phyloP scores from a whole-genome alignment of 2,329 filamentous ascomycete species.

The Fusarium decemcellulare region DNA sequence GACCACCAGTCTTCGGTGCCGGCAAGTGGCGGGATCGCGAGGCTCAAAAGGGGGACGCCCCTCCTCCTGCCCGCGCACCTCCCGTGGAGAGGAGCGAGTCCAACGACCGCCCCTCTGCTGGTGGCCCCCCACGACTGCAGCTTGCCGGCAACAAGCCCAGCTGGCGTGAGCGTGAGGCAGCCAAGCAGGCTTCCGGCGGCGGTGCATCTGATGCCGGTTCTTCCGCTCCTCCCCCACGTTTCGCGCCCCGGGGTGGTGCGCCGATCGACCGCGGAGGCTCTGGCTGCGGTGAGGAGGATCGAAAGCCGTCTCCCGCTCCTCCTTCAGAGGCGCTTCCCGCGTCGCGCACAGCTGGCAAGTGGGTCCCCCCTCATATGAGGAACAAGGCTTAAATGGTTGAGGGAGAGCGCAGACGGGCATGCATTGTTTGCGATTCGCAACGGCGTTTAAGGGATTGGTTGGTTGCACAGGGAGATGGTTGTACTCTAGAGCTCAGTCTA shows the following conservation, averaged over 20 bases:
- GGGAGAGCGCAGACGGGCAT: constrained; percentile 37
- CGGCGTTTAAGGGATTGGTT: constrained; percentile 55
- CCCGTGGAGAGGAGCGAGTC: constrained; percentile 63
- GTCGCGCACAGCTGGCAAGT: constrained; percentile 70
- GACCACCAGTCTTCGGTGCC: constrained; percentile 51
- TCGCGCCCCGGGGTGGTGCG: constrained; percentile 55
- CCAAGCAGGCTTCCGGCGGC: constrained; percentile 56
- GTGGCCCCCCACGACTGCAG: constrained; percentile 72
- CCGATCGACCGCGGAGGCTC: constrained; percentile 61
- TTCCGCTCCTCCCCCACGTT: constrained; percentile 55
- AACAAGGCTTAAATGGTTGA: constrained; percentile 48
- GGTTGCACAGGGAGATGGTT: constrained; percentile 51
- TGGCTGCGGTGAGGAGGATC: constrained; percentile 55
- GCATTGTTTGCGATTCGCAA: constrained; percentile 52
- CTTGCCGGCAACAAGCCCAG: constrained; percentile 72
- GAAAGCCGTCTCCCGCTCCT: constrained; percentile 58
- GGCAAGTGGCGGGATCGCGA: constrained; percentile 62
- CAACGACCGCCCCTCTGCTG: constrained; percentile 56
- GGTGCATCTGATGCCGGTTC: constrained; percentile 54
- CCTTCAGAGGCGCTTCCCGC: constrained; percentile 65
- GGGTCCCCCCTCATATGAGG: constrained; percentile 66
- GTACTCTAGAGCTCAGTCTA: constrained; percentile 56
- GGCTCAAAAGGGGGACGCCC: constrained; percentile 49
- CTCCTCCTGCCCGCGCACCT: constrained; percentile 47
- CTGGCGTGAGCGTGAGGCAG: constrained; percentile 82